Evolutionary conservation across 495 filamentous ascomycete species (phyloP), one percentile per base, ranked within the genome.

Genomic region (Polyplosphaeria fusca): DNA sequence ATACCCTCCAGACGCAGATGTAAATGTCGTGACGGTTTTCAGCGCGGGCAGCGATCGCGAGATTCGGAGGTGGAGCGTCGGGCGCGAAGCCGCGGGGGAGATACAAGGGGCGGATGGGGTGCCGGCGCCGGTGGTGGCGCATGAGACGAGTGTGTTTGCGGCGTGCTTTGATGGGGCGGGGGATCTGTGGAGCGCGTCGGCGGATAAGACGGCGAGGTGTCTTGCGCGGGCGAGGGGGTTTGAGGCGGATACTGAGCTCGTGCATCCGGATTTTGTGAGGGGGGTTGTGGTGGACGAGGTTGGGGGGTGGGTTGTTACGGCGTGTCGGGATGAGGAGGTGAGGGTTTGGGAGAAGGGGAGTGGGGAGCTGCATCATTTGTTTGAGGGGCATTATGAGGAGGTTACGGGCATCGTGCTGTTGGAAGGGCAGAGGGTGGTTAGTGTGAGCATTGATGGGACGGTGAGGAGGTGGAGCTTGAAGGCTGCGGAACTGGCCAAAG

Each of bases 321-420:
- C 85, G 0, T 95, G 93, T 52, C 74, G 93, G 51, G 89, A 96
- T 67, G 93, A 98, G 71, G 83, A 94, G 54, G 79, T 98, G 44
- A 86, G 92, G 55, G 81, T 96, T 12, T 98, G 92, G 92, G 86
- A 95, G 67, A 67, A 76, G 70, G 75, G 73, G 37, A 88, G 79
- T 44, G 93, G 90, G 14, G 79, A 86, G 58, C 76, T 96, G 41
- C 77, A 86, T 61, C 86, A 88, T 65, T 79, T 80, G 2, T 89
- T 92, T 50, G 78, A 81, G 16, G 93, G 93, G 0, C 93, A 98
- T 69, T 96, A 82, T 68, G 89, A 97, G 61, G 93, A 96, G 66
- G 86, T 98, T 24, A 95, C 87, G 3, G 88, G 86, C 32, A 70
- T 96, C 32, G 74, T 84, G 1, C 64, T 94, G 32, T 63, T 90